phyloP scores from a whole-genome alignment of 306 rosid species.

The Pyrus pyrifolia region DNA sequence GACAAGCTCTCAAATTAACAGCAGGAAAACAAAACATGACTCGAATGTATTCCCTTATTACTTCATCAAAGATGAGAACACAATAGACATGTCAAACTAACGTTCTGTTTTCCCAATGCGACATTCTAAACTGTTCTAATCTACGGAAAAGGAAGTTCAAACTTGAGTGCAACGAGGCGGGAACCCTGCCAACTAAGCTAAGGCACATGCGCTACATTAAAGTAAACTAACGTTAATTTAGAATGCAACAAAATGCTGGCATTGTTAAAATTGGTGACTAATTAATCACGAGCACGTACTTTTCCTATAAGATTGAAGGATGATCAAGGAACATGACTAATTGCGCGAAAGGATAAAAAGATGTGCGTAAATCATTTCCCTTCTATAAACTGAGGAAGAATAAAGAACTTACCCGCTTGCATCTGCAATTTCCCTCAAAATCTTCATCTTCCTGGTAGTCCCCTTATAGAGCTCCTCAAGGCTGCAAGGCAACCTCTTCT shows the following conservation, averaged over 20 bases:
- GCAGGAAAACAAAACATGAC: neutral
- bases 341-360: neutral
- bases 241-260: neutral
- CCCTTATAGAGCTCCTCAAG: conserved; percentile 85
- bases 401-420: conserved; percentile 61
- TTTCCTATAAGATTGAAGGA: neutral
- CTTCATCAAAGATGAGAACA: neutral
- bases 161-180: neutral
- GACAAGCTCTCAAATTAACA: neutral
- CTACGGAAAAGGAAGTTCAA: neutral
- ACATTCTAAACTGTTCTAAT: neutral
- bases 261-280: neutral
- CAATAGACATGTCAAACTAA: neutral
- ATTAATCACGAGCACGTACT: neutral
- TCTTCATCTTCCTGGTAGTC: conserved; percentile 75
- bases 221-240: neutral
- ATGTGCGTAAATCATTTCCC: neutral
- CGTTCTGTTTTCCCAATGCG: neutral
- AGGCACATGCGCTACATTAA: neutral
- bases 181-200: too few relatives aligned
- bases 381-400: neutral
- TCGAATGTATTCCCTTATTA: neutral
- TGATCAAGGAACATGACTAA: neutral
- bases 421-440: conserved; percentile 69
- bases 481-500: conserved; percentile 56